phyloP scores from a whole-genome alignment of 306 rosid species.

The Cucumis melo region DNA sequence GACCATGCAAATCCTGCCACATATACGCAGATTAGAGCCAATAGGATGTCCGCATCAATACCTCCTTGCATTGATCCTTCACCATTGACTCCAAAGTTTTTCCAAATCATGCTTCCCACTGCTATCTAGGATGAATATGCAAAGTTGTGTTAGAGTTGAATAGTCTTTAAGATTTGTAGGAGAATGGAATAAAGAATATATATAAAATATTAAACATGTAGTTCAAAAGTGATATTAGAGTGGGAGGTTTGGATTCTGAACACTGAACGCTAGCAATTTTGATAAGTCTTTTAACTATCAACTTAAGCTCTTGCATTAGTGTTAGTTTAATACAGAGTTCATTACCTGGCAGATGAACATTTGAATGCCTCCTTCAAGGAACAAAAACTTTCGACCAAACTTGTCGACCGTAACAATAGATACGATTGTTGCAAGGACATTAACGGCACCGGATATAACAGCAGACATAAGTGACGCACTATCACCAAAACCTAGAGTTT shows the following conservation, averaged over 20 bases:
- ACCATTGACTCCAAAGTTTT: slow-evolving; percentile 26
- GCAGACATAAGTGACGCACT: slow-evolving; percentile 29
- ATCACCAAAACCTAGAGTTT: slow-evolving; percentile 24
- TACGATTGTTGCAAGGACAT: slow-evolving; percentile 20
- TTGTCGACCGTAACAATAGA: slow-evolving; percentile 22
- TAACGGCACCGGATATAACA: slow-evolving; percentile 21
- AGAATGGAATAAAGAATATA: neutral
- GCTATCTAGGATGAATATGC: slow-evolving; percentile 6
- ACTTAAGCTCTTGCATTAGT: neutral
- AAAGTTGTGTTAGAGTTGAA: neutral
- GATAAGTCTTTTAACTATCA: too few species aligned
- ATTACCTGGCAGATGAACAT: slow-evolving; percentile 20
- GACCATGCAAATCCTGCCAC: slow-evolving; percentile 71
- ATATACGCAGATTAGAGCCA: slow-evolving; percentile 36
- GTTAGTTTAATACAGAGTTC: neutral
- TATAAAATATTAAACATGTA: too few species aligned
- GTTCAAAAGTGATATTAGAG: too few species aligned
- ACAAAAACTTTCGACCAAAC: slow-evolving; percentile 21
- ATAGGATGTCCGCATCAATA: slow-evolving; percentile 8
- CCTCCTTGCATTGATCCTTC: slow-evolving; percentile 21
- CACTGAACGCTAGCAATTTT: too few species aligned
- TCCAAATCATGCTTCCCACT: slow-evolving; percentile 19
- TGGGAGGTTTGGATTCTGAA: too few species aligned
- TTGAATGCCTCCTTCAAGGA: slow-evolving; percentile 31
- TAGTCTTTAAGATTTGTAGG: neutral